Percentiles rank a stretch among this genome's conserved stretches.
Evolutionary conservation across 2,329 filamentous ascomycete species (phyloP).

Genomic region (Aspergillus sp.): DNA sequence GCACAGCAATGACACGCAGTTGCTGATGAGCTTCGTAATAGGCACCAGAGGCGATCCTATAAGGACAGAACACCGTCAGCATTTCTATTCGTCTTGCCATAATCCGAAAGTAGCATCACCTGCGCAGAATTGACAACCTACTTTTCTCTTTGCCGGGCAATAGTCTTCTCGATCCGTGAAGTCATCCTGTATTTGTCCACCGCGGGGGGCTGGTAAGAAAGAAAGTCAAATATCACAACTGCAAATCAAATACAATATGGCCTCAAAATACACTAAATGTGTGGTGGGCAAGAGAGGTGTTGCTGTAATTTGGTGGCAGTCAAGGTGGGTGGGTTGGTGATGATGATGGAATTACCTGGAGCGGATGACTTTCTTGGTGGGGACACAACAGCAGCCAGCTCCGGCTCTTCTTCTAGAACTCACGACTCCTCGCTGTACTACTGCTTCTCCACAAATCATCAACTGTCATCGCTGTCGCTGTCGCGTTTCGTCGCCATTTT

Average conservation of each 20-base stretch:
- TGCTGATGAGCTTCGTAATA: conserved; percentile 99
- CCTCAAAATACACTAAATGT: no score
- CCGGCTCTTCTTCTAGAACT: neutral
- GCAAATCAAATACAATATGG: no score
- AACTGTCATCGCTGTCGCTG: no score
- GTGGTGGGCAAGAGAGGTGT: no score
- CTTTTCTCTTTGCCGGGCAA: conserved; percentile 74
- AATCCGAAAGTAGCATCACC: neutral
- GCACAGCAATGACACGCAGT: conserved; percentile 87
- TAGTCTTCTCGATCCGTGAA: conserved; percentile 61
- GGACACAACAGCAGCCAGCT: no score
- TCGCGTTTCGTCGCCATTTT: neutral
- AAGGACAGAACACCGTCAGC: conserved; percentile 2
- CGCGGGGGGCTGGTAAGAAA: no score
- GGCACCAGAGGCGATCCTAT: conserved; percentile 79
- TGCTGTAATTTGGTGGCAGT: no score
- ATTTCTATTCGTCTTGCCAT: neutral
- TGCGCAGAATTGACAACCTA: conserved; percentile 28
- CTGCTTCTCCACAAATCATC: no score
- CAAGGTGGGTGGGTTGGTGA: no score
- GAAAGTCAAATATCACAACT: no score
- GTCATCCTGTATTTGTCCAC: conserved; percentile 25
- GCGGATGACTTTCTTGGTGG: no score
- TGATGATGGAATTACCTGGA: no score
- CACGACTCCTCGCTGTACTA: neutral